Conservation (phyloP, 1,139 yeast genomes). For the Protomyces lactucae-debilis region DNA sequence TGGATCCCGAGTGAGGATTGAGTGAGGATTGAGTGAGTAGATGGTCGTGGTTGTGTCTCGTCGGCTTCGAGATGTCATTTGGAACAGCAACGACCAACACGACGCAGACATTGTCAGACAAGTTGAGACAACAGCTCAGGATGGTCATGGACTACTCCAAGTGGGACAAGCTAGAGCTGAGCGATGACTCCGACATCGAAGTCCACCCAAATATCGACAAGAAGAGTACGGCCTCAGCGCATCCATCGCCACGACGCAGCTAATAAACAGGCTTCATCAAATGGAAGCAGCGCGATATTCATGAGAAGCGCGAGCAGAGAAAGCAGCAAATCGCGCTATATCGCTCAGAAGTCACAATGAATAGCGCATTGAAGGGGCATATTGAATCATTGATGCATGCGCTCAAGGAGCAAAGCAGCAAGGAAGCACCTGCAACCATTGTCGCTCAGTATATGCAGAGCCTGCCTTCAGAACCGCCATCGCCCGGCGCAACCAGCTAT, state of each 20-base stretch:
- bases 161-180: constrained; percentile 89
- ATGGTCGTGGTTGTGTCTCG: too few species aligned
- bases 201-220: constrained; percentile 99
- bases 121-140: too few species aligned
- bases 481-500: constrained; percentile 64
- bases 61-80: too few species aligned
- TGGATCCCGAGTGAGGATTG: too few species aligned
- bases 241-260: not conserved
- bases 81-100: too few species aligned
- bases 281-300: constrained; percentile 97
- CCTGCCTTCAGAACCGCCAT: constrained; percentile 41
- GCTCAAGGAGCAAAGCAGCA: constrained; percentile 15
- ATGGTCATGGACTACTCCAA: constrained; percentile 24
- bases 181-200: constrained; percentile 56
- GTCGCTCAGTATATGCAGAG: constrained; percentile 38
- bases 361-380: constrained; percentile 63
- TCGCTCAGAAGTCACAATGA: constrained; percentile 71
- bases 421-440: constrained; percentile 13
- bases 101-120: too few species aligned
- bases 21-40: too few species aligned
- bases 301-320: constrained; percentile 80
- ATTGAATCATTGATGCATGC: constrained; percentile 57
- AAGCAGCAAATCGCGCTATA: constrained; percentile 70
- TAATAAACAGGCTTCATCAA: constrained; percentile 51
- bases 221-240: constrained; percentile 44